Evolutionary conservation across 1,284 basidiomycete genomes (phyloP).

Genomic region (Porogramme epimiltina): DNA sequence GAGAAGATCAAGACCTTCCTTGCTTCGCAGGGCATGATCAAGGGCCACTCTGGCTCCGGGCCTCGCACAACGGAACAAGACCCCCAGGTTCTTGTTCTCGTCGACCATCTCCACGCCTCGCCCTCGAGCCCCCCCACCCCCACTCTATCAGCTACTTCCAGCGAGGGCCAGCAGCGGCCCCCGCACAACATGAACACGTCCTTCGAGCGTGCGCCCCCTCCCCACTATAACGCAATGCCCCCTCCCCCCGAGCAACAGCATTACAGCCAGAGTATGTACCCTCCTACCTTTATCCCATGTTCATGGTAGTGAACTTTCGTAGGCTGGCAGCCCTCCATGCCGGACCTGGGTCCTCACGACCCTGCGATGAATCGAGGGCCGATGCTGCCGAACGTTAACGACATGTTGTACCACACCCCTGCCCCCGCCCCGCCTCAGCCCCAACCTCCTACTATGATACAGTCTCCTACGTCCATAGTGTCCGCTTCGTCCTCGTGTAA

Average conservation of each 20-base stretch:
- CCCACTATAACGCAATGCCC: conserved; percentile 29
- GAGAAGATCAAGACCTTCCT: conserved; percentile 79
- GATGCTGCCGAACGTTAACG: conserved; percentile 38
- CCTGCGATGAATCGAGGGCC: conserved; percentile 36
- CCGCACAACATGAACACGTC: conserved; percentile 38
- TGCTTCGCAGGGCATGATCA: conserved; percentile 82
- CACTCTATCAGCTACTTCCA: conserved; percentile 47
- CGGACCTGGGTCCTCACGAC: conserved; percentile 39
- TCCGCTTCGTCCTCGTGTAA: conserved; percentile 53
- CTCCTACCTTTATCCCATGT: conserved; percentile 20
- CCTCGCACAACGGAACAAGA: conserved; percentile 57
- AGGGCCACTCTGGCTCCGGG: conserved; percentile 74
- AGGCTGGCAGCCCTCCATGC: conserved; percentile 38
- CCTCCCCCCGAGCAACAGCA: conserved; percentile 28
- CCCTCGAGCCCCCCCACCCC: conserved; percentile 58
- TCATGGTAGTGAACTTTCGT: conserved; percentile 31
- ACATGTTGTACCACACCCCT: conserved; percentile 39
- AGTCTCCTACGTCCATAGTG: conserved; percentile 37
- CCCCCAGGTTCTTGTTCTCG: conserved; percentile 54
- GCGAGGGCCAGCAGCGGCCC: conserved; percentile 43
- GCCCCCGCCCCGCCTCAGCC: conserved; percentile 30
- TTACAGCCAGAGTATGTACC: conserved; percentile 34
- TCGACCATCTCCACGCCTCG: conserved; percentile 47
- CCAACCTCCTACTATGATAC: conserved; percentile 36
- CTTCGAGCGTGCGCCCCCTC: conserved; percentile 42